Base-by-base conservation (phyloP, 225 moss, liverwort and hornwort species). In the Takakia lepidozioides region DNA sequence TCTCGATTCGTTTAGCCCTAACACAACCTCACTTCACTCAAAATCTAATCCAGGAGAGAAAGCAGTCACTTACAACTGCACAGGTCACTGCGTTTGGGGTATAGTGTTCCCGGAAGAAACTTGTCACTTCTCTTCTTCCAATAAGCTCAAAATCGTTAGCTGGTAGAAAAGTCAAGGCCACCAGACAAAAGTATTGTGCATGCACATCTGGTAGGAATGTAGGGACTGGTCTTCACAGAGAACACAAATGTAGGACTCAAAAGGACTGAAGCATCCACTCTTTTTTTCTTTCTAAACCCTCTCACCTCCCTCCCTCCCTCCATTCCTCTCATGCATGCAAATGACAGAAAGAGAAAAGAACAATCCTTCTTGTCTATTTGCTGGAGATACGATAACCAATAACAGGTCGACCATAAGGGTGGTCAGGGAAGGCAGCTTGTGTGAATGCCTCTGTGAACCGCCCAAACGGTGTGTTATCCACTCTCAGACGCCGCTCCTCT, bases 401-500 rank as follows among this genome's bases (percentile, higher is more conserved):
- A 37, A 68, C 55, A 25, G 68, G 68, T 43, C 68, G 62, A 23
- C 68, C 68, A 34, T 68, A 68, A 1, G 61, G 51, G 4, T 61
- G 61, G 7, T 51, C 35, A 27, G 68, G 62, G 46, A 68, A 68
- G 24, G 68, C 68, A 51, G 62, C 40, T 46, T 51, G 61, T 7
- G 44, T 43, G 42, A 68, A 62, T 3, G 43, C 55, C 34, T 68
- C 62, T 13, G 55, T 68, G 36, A 68, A 68, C 27, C 61, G 55
- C 16, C 68, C 68, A 44, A 68, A 68, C 8, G 68, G 68, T 27
- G 68, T 56, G 25, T 68, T 68, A 41, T 68, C 68, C 48, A 68
- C 68, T 61, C 62, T 54, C 10, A 68, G 55, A 50, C 61, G 44
- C 19, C 68, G 68, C 51, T 68, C 68, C 49, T 68, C 68, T 46